Evolutionary conservation across 768 basidiomycete species (phyloP), one percentile per base, ranked within the genome.

Genomic region (Boletus bicolor): DNA sequence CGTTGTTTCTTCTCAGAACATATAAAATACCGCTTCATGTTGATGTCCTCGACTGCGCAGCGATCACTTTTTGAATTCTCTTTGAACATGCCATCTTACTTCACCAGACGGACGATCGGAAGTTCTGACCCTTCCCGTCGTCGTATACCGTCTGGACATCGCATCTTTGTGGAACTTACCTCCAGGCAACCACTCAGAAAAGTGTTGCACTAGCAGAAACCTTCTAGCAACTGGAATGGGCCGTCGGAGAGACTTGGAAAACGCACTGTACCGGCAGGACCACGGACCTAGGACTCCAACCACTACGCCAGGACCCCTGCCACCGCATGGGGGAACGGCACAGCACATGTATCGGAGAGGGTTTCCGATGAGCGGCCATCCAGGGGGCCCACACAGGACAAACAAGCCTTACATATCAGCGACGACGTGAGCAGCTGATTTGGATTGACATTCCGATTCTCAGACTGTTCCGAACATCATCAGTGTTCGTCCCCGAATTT

Each of bases 311-410:
- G 21, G 21, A 24, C 21, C 21, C 21, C 21, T 24, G 21, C 21
- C 21, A 24, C 21, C 21, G 21, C 21, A 24, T 24, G 21, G 1
- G 21, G 21, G 21, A 24, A 24, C 21, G 2, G 21, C 21, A 21
- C 21, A 1, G n/a, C n/a, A 14, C 70, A 44, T 75, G 73, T 15
- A 68, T 68, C 30, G 82, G 83, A 76, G 84, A 79, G 58, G 60
- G 59, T 84, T 83, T 30, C 83, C 82, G 35, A 84, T 68, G 9
- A 84, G 35, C 4, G 76, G 82, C 43, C 54, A 54, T n/a, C 53
- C 59, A 19, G 39, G 21, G 0, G 63, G 63, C 1, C 63, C 54
- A 37, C 54, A 60, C 12, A 54, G 63, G n/a, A 58, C 36, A 17
- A 15, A 50, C 2, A 17, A 58, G 28, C 51, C 32, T 54, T 21